These are phyloP conservation scores for Macrophomina phaseolina DNA, from an alignment of 2,329 filamentous ascomycete genomes.

Conservation along the genomic window DNA sequence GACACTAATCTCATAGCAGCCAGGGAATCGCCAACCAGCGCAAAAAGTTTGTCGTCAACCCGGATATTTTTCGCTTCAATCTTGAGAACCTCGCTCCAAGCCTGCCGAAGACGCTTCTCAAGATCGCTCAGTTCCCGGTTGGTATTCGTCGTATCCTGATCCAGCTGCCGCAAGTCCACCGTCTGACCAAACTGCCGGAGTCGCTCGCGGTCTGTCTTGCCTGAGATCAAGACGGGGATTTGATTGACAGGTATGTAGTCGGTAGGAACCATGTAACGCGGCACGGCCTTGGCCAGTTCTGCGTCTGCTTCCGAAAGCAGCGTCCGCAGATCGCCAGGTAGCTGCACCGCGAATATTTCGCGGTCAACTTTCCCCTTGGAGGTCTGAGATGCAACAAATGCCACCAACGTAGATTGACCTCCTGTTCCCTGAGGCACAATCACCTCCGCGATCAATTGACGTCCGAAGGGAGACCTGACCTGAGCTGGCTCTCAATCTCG, in stretches of 20 bases:
- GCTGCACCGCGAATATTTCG: conserved; percentile 30
- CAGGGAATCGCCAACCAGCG: conserved; percentile 65
- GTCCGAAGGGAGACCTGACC: conserved; percentile 24
- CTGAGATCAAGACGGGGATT: conserved; percentile 52
- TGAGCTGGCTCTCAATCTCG: conserved; percentile 46
- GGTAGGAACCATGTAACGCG: conserved; percentile 48
- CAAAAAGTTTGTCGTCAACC: conserved; percentile 65
- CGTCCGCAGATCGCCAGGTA: not conserved
- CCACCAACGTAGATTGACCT: conserved; percentile 37
- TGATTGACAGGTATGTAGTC: conserved; percentile 51
- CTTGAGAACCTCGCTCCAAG: conserved; percentile 28
- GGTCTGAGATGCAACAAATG: conserved; percentile 37
- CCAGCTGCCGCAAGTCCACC: conserved; percentile 31
- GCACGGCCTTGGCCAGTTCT: conserved; percentile 31
- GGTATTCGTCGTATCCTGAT: not conserved
- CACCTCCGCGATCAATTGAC: conserved; percentile 52
- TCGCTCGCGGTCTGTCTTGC: conserved; percentile 44
- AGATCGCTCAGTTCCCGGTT: not conserved
- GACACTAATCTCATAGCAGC: conserved; percentile 66
- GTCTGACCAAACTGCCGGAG: conserved; percentile 32
- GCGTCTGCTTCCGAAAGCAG: conserved; percentile 15
- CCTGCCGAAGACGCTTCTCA: conserved; percentile 16
- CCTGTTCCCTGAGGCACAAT: conserved; percentile 41
- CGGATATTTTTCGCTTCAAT: conserved; percentile 49
- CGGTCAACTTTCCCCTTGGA: conserved; percentile 1